A percentile compares a stretch with the other conserved stretches of the same genome.
Conservation (phyloP, 768 basidiomycete species). For the Boletus bicolor region DNA sequence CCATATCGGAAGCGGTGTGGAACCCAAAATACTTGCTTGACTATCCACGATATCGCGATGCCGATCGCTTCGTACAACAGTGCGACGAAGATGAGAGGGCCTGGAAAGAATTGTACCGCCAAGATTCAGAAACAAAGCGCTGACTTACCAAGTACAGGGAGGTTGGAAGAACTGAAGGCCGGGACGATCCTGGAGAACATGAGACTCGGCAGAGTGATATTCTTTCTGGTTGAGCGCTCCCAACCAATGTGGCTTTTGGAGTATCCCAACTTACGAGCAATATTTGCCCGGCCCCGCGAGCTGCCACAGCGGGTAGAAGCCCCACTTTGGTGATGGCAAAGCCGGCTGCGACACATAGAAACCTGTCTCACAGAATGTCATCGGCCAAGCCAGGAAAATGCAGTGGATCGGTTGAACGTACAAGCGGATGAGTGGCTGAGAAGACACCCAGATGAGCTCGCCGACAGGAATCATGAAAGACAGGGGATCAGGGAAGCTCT, state of each 20-base stretch:
- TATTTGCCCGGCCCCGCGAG: conserved; percentile 58
- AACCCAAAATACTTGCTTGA: conserved; percentile 68
- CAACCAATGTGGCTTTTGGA: neutral
- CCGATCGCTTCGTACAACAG: conserved; percentile 59
- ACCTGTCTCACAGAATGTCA: conserved; percentile 33
- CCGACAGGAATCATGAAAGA: conserved; percentile 34
- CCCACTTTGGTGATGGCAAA: conserved; percentile 58
- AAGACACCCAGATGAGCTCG: conserved; percentile 60
- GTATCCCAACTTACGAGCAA: conserved; percentile 39
- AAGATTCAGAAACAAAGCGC: neutral
- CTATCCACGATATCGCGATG: conserved; percentile 48
- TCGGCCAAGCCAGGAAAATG: neutral
- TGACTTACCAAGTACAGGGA: conserved; percentile 48
- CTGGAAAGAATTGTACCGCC: conserved; percentile 30
- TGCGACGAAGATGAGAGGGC: conserved; percentile 61
- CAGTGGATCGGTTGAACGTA: conserved; percentile 30
- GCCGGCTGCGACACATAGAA: conserved; percentile 52
- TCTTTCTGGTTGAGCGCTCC: conserved; percentile 27
- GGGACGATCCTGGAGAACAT: conserved; percentile 74
- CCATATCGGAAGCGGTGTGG: conserved; percentile 75
- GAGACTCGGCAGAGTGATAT: conserved; percentile 59
- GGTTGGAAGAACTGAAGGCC: conserved; percentile 56
- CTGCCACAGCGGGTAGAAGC: conserved; percentile 56
- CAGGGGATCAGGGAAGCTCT: neutral
- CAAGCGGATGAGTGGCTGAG: conserved; percentile 58